Conservation (phyloP, 768 basidiomycete genomes). For the Hortiboletus flavorubellus region DNA sequence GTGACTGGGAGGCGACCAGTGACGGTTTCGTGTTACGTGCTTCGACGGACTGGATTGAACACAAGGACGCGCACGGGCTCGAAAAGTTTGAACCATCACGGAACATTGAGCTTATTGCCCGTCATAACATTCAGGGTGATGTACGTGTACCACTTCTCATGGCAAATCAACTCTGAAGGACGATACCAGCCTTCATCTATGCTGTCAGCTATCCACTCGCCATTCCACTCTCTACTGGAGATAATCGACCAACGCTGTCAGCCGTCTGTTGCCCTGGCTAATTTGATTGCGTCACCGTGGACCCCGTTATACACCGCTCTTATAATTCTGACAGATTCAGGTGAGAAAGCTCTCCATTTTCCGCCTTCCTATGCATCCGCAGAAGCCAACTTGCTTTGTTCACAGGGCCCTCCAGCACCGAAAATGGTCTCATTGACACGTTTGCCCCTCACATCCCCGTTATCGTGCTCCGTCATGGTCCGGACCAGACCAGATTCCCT, state of each 20-base stretch:
- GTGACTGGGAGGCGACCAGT: slow-evolving; percentile 51
- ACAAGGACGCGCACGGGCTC: slow-evolving; percentile 58
- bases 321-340: slow-evolving; percentile 47
- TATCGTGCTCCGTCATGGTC: slow-evolving; percentile 47
- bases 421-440: slow-evolving; percentile 46
- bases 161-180: slow-evolving; percentile 5
- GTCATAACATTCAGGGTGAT: slow-evolving; percentile 42
- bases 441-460: slow-evolving; percentile 56
- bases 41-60: slow-evolving; percentile 73
- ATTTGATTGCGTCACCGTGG: slow-evolving; percentile 54
- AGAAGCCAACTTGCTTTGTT: slow-evolving; percentile 1
- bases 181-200: slow-evolving; percentile 31
- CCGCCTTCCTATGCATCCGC: not conserved
- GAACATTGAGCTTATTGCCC: slow-evolving; percentile 59
- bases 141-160: slow-evolving; percentile 36
- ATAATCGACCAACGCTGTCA: slow-evolving; percentile 50
- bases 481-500: slow-evolving; percentile 32
- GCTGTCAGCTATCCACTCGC: slow-evolving; percentile 48
- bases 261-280: slow-evolving; percentile 49
- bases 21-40: slow-evolving; percentile 48
- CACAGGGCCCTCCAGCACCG: slow-evolving; percentile 31
- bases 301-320: slow-evolving; percentile 61
- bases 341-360: slow-evolving; percentile 31
- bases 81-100: slow-evolving; percentile 63
- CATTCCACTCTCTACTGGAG: slow-evolving; percentile 53